Percentiles rank a stretch among this genome's conserved stretches.
Evolutionary conservation across 1,284 basidiomycete species (phyloP).

Genomic region (Irpex rosettiformis): DNA sequence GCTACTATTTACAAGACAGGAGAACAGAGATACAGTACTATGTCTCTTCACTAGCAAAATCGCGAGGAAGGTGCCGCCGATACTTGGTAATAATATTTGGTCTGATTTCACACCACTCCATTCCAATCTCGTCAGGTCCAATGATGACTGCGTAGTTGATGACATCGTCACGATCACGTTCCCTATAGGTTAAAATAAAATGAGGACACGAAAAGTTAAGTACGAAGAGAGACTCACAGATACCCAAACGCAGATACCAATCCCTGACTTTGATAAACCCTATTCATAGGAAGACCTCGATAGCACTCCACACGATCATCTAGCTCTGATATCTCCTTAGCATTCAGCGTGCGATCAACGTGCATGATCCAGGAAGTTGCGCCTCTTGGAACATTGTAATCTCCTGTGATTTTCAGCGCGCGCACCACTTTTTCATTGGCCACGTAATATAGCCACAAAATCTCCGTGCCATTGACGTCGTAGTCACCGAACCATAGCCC

Average conservation of each 20-base stretch:
- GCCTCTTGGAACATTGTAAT: constrained; percentile 26
- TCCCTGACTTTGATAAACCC: not conserved
- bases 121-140: not conserved
- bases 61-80: too few relatives aligned
- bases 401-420: constrained; percentile 26
- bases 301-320: not conserved
- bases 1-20: too few relatives aligned
- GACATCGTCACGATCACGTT: not conserved
- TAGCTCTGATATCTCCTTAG: not conserved
- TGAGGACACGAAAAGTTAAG: not conserved
- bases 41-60: too few relatives aligned
- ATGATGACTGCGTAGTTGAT: not conserved
- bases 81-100: not conserved
- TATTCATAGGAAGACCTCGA: not conserved
- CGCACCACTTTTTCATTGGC: constrained; percentile 8
- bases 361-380: not conserved
- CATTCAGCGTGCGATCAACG: not conserved
- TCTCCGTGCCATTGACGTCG: constrained; percentile 24
- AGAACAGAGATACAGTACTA: too few relatives aligned
- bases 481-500: constrained; percentile 27
- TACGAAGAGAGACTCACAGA: not conserved
- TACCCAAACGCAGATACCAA: not conserved
- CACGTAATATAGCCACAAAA: constrained; percentile 20
- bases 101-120: not conserved
- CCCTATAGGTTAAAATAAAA: not conserved